Evolutionary conservation across 768 basidiomycete species (phyloP), one percentile per base, ranked within the genome.

Genomic region (Macrolepiota dolichaula): DNA sequence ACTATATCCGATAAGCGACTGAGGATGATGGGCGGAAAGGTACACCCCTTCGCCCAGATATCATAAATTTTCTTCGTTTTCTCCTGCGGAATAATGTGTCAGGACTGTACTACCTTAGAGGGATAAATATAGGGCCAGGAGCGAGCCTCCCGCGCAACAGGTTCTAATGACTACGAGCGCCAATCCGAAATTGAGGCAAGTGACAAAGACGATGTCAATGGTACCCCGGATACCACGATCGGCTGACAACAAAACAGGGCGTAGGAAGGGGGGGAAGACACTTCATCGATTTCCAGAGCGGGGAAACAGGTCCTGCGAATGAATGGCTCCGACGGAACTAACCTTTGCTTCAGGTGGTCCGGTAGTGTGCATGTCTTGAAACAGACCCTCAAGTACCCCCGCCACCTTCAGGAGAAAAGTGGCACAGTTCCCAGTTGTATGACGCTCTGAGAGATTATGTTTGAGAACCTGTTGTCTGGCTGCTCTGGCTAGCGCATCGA

Each of bases 41-140:
- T 96, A 74, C 81, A 85, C 61, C 87, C 85, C 74, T 96, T 96
- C 69, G 82, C 83, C 96, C 96, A 99, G 69, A 99, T 98, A 77
- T 98, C 97, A 75, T 96, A 85, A 70, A 99, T 87, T 76, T 98
- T 98, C 81, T 90, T 89, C 50, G 92, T 84, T 79, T 99, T 99
- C 80, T 97, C 96, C 96, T 98, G 81, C 69, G 69, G 65, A 70
- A 73, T 72, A 74, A 65, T 44, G 66, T 64, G 80, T 85, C 74
- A 84, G 79, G 76, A 74, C 65, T 68, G 69, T 62, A 55, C 59
- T 61, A 61, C 42, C 52, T 55, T 50, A 55, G 13, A 24, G 5
- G 24, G 25, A n/a, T 15, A 13, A 66, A 50, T 44, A 19, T 44
- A 10, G 37, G 22, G 40, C 47, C 36, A 61, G 54, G 25, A 42